A percentile compares a stretch with the other conserved stretches of the same genome.
These are phyloP conservation scores for Pichia membranifaciens DNA, from an alignment of 805 yeast genomes.

Conservation along the genomic window DNA sequence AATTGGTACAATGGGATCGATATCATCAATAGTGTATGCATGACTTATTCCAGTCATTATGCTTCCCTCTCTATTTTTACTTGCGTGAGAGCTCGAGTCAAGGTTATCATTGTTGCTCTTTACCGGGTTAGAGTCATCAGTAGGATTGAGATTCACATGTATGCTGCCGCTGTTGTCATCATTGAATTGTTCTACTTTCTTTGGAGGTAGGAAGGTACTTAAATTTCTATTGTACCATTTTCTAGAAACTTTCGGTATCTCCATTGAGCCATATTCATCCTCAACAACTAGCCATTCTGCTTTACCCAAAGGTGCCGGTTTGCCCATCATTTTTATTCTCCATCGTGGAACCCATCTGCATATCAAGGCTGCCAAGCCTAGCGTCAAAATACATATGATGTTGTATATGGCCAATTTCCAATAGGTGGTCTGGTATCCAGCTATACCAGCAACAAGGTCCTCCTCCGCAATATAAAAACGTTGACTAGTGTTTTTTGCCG, in stretches of 20 bases:
- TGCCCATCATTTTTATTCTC: slow-evolving; percentile 63
- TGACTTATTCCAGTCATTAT: slow-evolving; percentile 16
- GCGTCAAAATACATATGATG: slow-evolving; percentile 47
- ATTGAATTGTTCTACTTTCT: slow-evolving; percentile 13
- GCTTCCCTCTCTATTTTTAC: neutral
- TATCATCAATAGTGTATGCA: slow-evolving; percentile 26
- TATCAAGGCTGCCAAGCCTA: slow-evolving; percentile 68
- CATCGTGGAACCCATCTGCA: slow-evolving; percentile 84
- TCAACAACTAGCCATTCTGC: slow-evolving; percentile 94
- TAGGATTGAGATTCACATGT: no score
- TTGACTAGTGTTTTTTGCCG: slow-evolving; percentile 51
- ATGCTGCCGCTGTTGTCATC: slow-evolving; percentile 4
- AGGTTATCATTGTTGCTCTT: neutral
- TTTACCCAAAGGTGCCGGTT: slow-evolving; percentile 60
- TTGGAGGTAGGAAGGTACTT: slow-evolving; percentile 52
- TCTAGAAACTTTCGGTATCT: slow-evolving; percentile 50
- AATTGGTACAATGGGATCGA: slow-evolving; percentile 64
- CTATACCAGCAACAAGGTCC: slow-evolving; percentile 89
- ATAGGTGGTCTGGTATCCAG: slow-evolving; percentile 66
- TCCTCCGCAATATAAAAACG: slow-evolving; percentile 92
- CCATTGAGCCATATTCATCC: slow-evolving; percentile 86
- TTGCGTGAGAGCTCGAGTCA: neutral
- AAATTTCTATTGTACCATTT: slow-evolving; percentile 64
- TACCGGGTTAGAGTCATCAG: slow-evolving; percentile 12
- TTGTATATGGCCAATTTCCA: slow-evolving; percentile 45